Conservation (phyloP, 2,329 filamentous ascomycete genomes). For the Pleurostoma richardsiae region DNA sequence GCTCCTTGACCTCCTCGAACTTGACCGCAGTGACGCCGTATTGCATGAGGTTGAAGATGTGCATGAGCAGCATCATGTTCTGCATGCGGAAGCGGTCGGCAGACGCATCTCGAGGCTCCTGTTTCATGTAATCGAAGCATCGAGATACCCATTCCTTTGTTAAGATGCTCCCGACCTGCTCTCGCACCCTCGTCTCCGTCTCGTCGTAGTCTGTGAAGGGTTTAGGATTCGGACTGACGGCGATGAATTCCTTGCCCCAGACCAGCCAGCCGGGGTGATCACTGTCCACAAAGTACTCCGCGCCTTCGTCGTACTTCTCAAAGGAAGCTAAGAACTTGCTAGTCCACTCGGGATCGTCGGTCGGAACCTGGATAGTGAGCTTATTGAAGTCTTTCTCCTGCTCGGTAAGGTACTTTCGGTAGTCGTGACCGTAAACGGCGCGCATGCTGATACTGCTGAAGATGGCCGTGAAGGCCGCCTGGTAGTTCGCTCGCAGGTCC, state of each 20-base stretch:
- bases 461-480: slow-evolving; percentile 67
- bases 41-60: slow-evolving; percentile 86
- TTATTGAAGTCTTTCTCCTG: slow-evolving; percentile 75
- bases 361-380: slow-evolving; percentile 65
- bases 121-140: slow-evolving; percentile 91
- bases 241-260: slow-evolving; percentile 85
- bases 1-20: slow-evolving; percentile 82
- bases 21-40: slow-evolving; percentile 71
- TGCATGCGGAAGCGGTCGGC: slow-evolving; percentile 87
- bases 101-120: slow-evolving; percentile 79
- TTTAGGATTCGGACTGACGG: slow-evolving; percentile 65
- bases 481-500: slow-evolving; percentile 74
- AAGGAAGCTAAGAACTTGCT: slow-evolving; percentile 73
- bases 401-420: slow-evolving; percentile 79
- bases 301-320: slow-evolving; percentile 56
- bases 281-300: slow-evolving; percentile 84
- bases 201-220: slow-evolving; percentile 73
- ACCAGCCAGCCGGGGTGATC: slow-evolving; percentile 96
- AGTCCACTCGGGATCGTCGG: slow-evolving; percentile 76
- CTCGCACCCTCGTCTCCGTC: slow-evolving; percentile 66
- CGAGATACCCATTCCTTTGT: slow-evolving; percentile 81
- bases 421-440: slow-evolving; percentile 79
- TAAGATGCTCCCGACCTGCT: slow-evolving; percentile 74
- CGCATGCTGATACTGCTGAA: slow-evolving; percentile 87
- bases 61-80: slow-evolving; percentile 80